phyloP scores from a whole-genome alignment of 1,139 yeast genomes.

The Yamadazyma aaseri region DNA sequence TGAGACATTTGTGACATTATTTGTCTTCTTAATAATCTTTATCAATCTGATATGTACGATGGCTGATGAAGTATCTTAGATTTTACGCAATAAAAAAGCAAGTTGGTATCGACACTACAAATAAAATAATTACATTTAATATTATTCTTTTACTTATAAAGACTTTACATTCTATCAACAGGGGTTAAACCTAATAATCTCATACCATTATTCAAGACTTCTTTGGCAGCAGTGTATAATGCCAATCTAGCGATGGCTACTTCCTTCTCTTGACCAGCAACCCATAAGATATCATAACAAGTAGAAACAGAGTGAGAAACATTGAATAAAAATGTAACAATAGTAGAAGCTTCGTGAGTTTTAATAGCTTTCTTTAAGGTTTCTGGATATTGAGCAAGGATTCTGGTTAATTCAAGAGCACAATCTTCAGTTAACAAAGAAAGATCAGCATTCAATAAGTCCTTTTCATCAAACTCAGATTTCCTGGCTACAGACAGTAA shows the following conservation, averaged over 20 bases:
- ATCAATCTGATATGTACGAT: too few species aligned
- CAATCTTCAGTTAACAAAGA: conserved; percentile 73
- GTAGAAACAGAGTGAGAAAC: conserved; percentile 93
- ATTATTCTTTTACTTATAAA: too few species aligned
- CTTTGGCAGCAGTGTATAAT: conserved; percentile 86
- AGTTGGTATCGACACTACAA: too few species aligned
- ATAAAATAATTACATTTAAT: too few species aligned
- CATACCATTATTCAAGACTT: conserved; percentile 91
- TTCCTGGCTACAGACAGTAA: conserved; percentile 93
- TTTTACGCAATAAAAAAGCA: too few species aligned
- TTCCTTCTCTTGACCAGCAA: conserved; percentile 90
- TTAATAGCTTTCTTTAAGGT: conserved; percentile 78
- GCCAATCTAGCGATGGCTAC: conserved; percentile 93
- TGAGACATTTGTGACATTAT: too few species aligned
- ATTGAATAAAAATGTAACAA: conserved; percentile 90
- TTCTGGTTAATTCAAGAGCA: conserved; percentile 71
- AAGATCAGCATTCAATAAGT: conserved; percentile 60
- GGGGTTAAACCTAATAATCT: conserved; percentile 89
- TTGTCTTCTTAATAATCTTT: too few species aligned
- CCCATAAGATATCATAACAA: conserved; percentile 95
- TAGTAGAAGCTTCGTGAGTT: conserved; percentile 89
- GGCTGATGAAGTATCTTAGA: too few species aligned
- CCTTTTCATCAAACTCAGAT: conserved; percentile 51
- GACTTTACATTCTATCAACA: conserved; percentile 94
- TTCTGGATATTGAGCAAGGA: conserved; percentile 90